Conservation (phyloP, 768 basidiomycete species). For the Russula olivacea region DNA sequence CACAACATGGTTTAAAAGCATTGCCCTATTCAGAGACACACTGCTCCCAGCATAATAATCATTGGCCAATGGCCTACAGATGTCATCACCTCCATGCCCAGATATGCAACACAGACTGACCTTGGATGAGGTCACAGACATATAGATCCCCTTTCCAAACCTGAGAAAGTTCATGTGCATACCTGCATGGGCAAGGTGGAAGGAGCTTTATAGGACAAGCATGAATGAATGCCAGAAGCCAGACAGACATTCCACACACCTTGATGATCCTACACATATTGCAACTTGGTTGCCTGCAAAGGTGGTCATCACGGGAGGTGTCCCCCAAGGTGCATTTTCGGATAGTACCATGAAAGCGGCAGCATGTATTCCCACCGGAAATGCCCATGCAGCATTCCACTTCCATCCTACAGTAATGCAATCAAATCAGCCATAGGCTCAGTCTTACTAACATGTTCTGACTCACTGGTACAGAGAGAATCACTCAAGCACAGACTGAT, state of each 20-base stretch:
- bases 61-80: conserved; percentile 26
- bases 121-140: conserved; percentile 30
- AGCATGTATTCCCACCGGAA: conserved; percentile 24
- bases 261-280: conserved; percentile 27
- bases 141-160: conserved; percentile 29
- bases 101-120: conserved; percentile 11
- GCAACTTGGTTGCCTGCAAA: conserved; percentile 24
- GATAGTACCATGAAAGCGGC: conserved; percentile 30
- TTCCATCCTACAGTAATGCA: conserved; percentile 16
- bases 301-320: conserved; percentile 7
- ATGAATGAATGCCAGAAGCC: background rate
- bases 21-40: conserved; percentile 23
- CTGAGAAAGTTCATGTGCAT: conserved; percentile 26
- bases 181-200: conserved; percentile 21
- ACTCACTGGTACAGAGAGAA: conserved; percentile 27
- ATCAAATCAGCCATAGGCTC: background rate
- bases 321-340: conserved; percentile 28
- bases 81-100: background rate
- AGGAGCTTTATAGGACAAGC: conserved; percentile 22
- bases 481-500: conserved; percentile 12
- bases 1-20: conserved; percentile 29
- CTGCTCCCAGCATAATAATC: conserved; percentile 24
- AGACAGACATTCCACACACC: conserved; percentile 6
- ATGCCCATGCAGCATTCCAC: conserved; percentile 18
- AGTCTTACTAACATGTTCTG: background rate